A percentile compares a stretch with the other conserved stretches of the same genome.
Evolutionary conservation across 257 asterid genomes (phyloP).

Genomic region (Forsythia suspensa): DNA sequence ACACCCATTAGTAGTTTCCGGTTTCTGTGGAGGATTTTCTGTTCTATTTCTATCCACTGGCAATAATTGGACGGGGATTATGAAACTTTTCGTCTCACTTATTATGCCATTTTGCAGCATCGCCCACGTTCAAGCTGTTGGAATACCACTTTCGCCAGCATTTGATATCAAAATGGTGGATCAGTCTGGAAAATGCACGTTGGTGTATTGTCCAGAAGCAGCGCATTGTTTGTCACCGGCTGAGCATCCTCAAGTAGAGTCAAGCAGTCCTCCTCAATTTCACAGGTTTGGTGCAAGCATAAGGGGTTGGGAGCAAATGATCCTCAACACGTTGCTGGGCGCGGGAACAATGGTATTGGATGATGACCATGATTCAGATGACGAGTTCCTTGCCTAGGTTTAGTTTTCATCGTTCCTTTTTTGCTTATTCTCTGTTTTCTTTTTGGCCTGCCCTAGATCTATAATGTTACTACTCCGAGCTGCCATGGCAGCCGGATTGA

Average conservation of each 20-base stretch:
- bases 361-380: slow-evolving; percentile 36
- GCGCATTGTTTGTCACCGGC: slow-evolving; percentile 13
- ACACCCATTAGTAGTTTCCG: neutral
- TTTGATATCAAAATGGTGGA: slow-evolving; percentile 59
- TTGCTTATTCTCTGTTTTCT: neutral
- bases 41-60: neutral
- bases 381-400: slow-evolving; percentile 27
- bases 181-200: slow-evolving; percentile 47
- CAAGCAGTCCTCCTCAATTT: slow-evolving; percentile 37
- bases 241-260: slow-evolving; percentile 26
- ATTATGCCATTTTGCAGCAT: slow-evolving; percentile 39
- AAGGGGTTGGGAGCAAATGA: slow-evolving; percentile 62
- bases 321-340: slow-evolving; percentile 42
- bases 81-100: neutral
- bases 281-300: slow-evolving; percentile 50
- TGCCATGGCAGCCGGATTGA: neutral
- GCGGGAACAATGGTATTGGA: slow-evolving; percentile 43
- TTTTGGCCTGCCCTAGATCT: neutral
- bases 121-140: slow-evolving; percentile 59
- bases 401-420: neutral
- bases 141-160: slow-evolving; percentile 59
- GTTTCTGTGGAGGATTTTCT: neutral
- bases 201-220: slow-evolving; percentile 43
- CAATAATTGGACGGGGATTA: neutral
- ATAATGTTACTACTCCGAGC: neutral